Evolutionary conservation across 768 basidiomycete genomes (phyloP).

Genomic region (Kwoniella dejecticola): DNA sequence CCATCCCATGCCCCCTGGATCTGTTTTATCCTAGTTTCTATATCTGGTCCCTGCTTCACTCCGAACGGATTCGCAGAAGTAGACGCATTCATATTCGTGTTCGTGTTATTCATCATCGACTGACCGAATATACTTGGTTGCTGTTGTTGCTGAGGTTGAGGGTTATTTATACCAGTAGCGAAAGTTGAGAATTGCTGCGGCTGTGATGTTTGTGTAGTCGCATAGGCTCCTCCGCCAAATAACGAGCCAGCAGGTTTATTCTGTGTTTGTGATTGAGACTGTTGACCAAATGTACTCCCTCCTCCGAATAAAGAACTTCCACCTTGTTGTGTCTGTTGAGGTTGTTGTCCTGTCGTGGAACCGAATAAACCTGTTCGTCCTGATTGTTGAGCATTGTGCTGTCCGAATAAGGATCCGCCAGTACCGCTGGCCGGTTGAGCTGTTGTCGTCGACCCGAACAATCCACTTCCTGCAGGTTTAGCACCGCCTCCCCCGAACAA

Average conservation of each 20-base stretch:
- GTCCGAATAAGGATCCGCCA: slow-evolving; percentile 6
- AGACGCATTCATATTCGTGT: slow-evolving; percentile 9
- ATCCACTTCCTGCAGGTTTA: slow-evolving; percentile 15
- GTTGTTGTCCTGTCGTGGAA: slow-evolving; percentile 21
- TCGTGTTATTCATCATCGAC: neutral
- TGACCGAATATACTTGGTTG: slow-evolving; percentile 9
- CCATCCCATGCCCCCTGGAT: slow-evolving; percentile 51
- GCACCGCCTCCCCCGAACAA: slow-evolving; percentile 14
- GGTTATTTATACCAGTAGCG: no score
- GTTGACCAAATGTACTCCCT: slow-evolving; percentile 1
- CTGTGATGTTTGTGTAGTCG: slow-evolving; percentile 8
- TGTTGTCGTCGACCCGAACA: slow-evolving; percentile 12
- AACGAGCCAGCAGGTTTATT: slow-evolving; percentile 15
- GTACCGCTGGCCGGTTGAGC: neutral
- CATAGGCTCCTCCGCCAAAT: slow-evolving; percentile 19
- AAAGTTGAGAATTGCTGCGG: slow-evolving; percentile 7
- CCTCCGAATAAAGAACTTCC: slow-evolving; percentile 16
- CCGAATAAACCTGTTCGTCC: slow-evolving; percentile 8
- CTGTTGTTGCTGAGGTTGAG: slow-evolving; percentile 31
- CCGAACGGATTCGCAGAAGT: slow-evolving; percentile 20
- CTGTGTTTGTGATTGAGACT: slow-evolving; percentile 11
- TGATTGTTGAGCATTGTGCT: slow-evolving; percentile 2
- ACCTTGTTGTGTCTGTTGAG: slow-evolving; percentile 23
- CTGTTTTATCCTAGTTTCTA: slow-evolving; percentile 48
- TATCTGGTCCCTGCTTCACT: slow-evolving; percentile 36